Percentiles rank a stretch among this genome's conserved stretches.
phyloP scores from a whole-genome alignment of 179 eudicot genomes.

The Heliamphora pulchella region DNA sequence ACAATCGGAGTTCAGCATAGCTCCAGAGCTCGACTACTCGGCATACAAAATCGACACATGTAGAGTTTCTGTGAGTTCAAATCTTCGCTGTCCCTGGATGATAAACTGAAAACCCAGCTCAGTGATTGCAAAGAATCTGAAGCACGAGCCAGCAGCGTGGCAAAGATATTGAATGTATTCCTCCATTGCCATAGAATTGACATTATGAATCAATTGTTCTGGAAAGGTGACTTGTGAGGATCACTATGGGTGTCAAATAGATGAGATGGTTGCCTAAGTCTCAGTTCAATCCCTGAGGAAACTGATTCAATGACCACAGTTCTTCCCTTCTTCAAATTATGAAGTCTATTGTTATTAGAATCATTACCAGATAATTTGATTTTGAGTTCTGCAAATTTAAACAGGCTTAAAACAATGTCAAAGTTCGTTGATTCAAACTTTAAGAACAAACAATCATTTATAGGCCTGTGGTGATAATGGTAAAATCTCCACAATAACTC shows the following conservation, averaged over 20 bases:
- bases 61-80: no score
- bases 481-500: no score
- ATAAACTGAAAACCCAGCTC: no score
- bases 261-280: slow-evolving; percentile 67
- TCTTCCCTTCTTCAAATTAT: slow-evolving; percentile 27
- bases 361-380: slow-evolving; percentile 17
- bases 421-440: no score
- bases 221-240: slow-evolving; percentile 23
- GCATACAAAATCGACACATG: no score
- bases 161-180: slow-evolving; percentile 19
- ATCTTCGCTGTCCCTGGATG: no score
- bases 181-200: slow-evolving; percentile 26
- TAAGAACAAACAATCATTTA: no score
- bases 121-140: no score
- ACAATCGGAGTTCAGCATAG: no score
- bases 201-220: slow-evolving; percentile 32
- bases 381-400: slow-evolving; percentile 23
- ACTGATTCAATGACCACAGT: slow-evolving; percentile 24
- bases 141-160: slow-evolving; percentile 19
- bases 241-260: slow-evolving; percentile 13
- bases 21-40: no score
- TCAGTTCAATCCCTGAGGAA: slow-evolving; percentile 50
- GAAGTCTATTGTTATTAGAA: slow-evolving; percentile 23
- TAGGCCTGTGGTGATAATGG: no score
- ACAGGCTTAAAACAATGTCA: no score